A percentile compares a stretch with the other conserved stretches of the same genome.
These are phyloP conservation scores for Cylindrotheca fusiformis DNA, from an alignment of 108 stramenopile genomes.

Conservation along the genomic window DNA sequence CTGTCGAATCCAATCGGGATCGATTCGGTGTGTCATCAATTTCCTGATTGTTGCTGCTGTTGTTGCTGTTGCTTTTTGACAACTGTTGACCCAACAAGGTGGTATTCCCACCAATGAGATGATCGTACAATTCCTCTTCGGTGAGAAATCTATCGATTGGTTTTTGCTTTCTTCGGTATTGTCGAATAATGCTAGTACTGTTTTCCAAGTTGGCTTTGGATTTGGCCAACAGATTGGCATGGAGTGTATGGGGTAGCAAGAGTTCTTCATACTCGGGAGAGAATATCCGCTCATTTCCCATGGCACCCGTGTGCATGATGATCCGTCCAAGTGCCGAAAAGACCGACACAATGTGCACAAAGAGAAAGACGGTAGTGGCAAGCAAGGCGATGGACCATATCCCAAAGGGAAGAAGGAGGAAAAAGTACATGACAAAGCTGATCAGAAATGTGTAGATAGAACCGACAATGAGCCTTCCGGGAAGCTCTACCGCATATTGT, in stretches of 20 bases:
- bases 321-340: constrained; percentile 59
- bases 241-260: constrained; percentile 39
- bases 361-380: constrained; percentile 21
- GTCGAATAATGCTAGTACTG: constrained; percentile 40
- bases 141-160: constrained; percentile 21
- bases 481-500: constrained; percentile 61
- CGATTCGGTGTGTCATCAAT: constrained; percentile 1
- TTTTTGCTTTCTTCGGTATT: constrained; percentile 31
- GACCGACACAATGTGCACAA: constrained; percentile 46
- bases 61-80: neutral
- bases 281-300: constrained; percentile 50
- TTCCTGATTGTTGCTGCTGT: too few species aligned
- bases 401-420: constrained; percentile 37
- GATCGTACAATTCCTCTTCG: constrained; percentile 23
- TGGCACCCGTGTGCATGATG: constrained; percentile 68
- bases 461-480: constrained; percentile 52
- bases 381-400: constrained; percentile 23
- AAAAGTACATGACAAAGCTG: constrained; percentile 54
- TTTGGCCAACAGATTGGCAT: constrained; percentile 35
- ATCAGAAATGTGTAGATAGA: constrained; percentile 59
- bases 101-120: constrained; percentile 12
- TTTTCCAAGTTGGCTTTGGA: constrained; percentile 34
- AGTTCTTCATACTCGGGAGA: constrained; percentile 35
- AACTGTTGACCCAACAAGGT: neutral
- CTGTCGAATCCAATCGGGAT: constrained; percentile 32